Percentiles rank a stretch among this genome's conserved stretches.
These are phyloP conservation scores for Annulohypoxylon bovei DNA, from an alignment of 495 filamentous ascomycete genomes.

Conservation along the genomic window DNA sequence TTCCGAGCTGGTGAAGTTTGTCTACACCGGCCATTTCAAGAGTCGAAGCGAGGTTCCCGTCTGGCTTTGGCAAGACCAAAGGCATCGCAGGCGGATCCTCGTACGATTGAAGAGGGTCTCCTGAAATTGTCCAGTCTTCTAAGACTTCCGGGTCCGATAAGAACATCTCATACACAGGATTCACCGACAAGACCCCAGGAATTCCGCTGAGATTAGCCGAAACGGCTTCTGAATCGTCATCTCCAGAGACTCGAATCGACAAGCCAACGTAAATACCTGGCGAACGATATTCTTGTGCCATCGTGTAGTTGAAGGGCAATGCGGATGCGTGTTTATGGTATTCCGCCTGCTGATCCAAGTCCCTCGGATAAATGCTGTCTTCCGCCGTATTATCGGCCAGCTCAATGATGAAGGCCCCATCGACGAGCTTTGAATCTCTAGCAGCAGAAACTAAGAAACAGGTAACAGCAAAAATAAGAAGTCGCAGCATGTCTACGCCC, in stretches of 20 bases:
- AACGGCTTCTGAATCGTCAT: conserved; percentile 4
- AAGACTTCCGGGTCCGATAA: conserved; percentile 11
- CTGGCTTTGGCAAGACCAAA: conserved; percentile 5
- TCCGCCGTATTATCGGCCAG: background rate
- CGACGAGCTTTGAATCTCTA: conserved; percentile 9
- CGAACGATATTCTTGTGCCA: conserved; percentile 37
- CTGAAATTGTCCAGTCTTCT: background rate
- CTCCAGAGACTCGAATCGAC: conserved; percentile 31
- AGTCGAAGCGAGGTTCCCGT: conserved; percentile 15
- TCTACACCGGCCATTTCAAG: conserved; percentile 45
- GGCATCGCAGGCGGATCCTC: conserved; percentile 27
- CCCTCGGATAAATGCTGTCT: background rate
- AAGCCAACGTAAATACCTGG: conserved; percentile 33
- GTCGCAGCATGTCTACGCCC: background rate
- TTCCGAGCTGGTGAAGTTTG: conserved; percentile 44
- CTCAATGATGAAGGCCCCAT: conserved; percentile 29
- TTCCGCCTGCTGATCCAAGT: conserved; percentile 11
- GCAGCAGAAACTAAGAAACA: background rate
- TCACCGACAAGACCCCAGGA: conserved; percentile 33
- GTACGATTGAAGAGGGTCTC: conserved; percentile 16
- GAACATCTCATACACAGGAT: conserved; percentile 25
- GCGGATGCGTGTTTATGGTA: conserved; percentile 32
- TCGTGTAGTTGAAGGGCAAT: conserved; percentile 31
- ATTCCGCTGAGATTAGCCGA: conserved; percentile 17
- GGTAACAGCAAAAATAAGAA: background rate